phyloP scores from a whole-genome alignment of 2,329 filamentous ascomycete species.

The Colletotrichum sp. region DNA sequence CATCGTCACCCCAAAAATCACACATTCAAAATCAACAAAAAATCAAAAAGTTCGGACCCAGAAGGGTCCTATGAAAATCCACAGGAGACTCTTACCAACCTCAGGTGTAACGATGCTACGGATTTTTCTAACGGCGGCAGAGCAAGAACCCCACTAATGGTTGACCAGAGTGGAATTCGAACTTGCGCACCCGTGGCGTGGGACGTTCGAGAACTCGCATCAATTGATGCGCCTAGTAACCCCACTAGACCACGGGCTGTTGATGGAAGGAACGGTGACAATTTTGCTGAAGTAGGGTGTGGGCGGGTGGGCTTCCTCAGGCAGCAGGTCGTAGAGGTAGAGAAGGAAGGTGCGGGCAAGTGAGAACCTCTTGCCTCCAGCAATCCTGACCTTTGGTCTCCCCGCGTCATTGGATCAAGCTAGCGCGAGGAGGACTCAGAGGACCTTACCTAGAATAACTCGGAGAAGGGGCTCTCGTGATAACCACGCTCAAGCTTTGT shows the following conservation, averaged over 20 bases:
- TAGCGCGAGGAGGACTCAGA: background rate
- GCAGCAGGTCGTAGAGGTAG: background rate
- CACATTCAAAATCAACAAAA: accelerated
- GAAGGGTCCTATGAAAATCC: background rate
- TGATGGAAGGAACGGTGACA: background rate
- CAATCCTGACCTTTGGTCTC: background rate
- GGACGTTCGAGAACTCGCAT: background rate
- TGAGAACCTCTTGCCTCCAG: background rate
- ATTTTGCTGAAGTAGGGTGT: background rate
- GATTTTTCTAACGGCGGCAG: background rate
- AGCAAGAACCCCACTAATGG: background rate
- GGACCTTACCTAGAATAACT: background rate
- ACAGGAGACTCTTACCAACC: background rate
- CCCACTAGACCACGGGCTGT: background rate
- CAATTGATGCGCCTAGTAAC: background rate
- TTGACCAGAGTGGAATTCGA: background rate
- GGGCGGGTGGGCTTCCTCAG: background rate
- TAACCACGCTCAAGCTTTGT: accelerated
- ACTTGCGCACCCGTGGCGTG: background rate
- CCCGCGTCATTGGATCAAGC: accelerated
- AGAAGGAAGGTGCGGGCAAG: background rate
- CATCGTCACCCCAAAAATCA: background rate
- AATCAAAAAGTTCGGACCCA: background rate
- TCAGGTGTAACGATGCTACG: background rate
- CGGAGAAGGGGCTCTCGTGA: background rate